phyloP scores from a whole-genome alignment of 306 rosid species.

The Phaseolus lunatus region DNA sequence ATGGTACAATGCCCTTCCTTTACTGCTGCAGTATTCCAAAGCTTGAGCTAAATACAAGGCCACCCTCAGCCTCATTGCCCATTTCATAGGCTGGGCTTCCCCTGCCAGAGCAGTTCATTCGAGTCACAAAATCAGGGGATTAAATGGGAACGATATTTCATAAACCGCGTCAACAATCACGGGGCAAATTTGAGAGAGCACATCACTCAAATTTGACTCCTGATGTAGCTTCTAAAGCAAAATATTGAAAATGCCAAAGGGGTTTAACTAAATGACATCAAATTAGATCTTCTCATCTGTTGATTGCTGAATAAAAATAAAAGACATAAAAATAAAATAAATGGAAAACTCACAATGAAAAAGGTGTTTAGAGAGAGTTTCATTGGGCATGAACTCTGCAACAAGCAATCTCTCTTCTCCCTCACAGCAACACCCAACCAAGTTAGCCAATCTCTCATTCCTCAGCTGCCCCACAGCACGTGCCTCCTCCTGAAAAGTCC shows the following conservation, averaged over 20 bases:
- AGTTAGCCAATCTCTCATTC: slow-evolving; percentile 80
- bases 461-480: slow-evolving; percentile 82
- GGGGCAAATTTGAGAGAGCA: slow-evolving; percentile 16
- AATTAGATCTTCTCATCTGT: not conserved
- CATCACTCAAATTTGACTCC: slow-evolving; percentile 11
- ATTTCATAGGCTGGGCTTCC: slow-evolving; percentile 97
- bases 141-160: slow-evolving; percentile 21
- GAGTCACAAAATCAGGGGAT: slow-evolving; percentile 43
- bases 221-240: slow-evolving; percentile 21
- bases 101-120: slow-evolving; percentile 60
- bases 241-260: not conserved
- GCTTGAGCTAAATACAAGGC: slow-evolving; percentile 97
- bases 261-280: not conserved
- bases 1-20: slow-evolving; percentile 89
- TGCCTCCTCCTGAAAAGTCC: slow-evolving; percentile 78
- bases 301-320: not conserved
- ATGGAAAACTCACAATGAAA: slow-evolving; percentile 74
- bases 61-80: slow-evolving; percentile 99
- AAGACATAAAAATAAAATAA: not conserved
- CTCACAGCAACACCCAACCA: slow-evolving; percentile 92
- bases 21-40: slow-evolving; percentile 86
- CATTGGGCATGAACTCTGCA: slow-evolving; percentile 97
- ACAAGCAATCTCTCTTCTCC: slow-evolving; percentile 93
- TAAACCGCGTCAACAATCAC: slow-evolving; percentile 30
- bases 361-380: slow-evolving; percentile 95